These are phyloP conservation scores for Talaromyces sp. DNA, from an alignment of 2,329 filamentous ascomycete genomes.

Conservation along the genomic window DNA sequence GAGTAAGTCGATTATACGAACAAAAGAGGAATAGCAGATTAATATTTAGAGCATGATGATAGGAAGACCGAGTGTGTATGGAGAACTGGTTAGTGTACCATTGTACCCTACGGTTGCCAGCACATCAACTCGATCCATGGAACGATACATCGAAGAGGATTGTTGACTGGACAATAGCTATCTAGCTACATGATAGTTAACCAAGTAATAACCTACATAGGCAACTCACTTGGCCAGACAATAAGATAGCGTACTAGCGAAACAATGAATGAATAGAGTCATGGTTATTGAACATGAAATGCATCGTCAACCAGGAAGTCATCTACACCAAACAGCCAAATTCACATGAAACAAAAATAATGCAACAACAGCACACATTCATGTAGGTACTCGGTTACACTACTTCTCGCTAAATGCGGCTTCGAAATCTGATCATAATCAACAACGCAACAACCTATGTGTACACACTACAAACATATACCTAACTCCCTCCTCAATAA, in stretches of 20 bases:
- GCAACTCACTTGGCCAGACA: background rate
- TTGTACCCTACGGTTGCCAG: slow-evolving; percentile 27
- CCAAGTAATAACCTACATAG: slow-evolving; percentile 9
- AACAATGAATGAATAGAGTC: background rate
- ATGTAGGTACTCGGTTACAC: slow-evolving; percentile 2
- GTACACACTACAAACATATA: background rate
- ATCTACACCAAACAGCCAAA: too few relatives aligned
- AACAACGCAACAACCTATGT: background rate
- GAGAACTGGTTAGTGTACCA: slow-evolving; percentile 4
- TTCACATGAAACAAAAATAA: slow-evolving; percentile 6
- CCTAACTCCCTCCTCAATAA: background rate
- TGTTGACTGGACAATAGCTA: background rate
- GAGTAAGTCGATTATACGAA: slow-evolving; percentile 17
- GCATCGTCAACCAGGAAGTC: too few relatives aligned
- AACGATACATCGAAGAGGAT: slow-evolving; percentile 1
- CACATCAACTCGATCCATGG: slow-evolving; percentile 30
- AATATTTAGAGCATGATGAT: slow-evolving; percentile 2
- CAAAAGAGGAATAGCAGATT: slow-evolving; percentile 32
- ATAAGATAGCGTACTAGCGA: background rate
- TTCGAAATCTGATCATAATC: background rate
- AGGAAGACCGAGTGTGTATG: slow-evolving; percentile 23
- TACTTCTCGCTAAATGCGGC: slow-evolving; percentile 7
- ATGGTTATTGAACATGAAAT: slow-evolving; percentile 1
- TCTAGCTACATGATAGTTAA: slow-evolving; percentile 8
- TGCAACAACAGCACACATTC: slow-evolving; percentile 15